Evolutionary conservation across 1,284 basidiomycete species (phyloP), one percentile per base, ranked within the genome.

Genomic region (Leccinum laetum): DNA sequence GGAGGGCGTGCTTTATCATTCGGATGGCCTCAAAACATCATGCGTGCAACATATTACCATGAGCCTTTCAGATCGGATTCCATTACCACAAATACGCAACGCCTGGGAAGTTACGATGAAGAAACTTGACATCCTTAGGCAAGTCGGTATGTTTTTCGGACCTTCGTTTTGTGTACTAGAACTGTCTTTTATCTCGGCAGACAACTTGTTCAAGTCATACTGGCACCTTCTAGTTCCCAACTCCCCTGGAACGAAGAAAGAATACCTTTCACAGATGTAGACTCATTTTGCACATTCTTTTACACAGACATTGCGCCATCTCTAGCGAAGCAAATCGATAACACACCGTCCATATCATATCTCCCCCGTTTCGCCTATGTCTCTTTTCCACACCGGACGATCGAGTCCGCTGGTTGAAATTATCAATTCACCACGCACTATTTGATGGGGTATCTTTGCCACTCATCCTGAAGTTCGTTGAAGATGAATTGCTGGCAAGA

Each of bases 11-110:
- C 71, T 85, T 49, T 81, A 80, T 64, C 78, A 80, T 49, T 82
- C 83, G 9, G 74, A 76, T 26, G 77, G 77, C 24, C 67, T 75
- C 18, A 73, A 75, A 41, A 74, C 77, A 2, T 76, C 83, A 63
- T 84, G 83, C 69, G 80, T 85, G 4, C 83, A 85, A 60, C 83
- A 84, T 70, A 74, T 84, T 56, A 65, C 83, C 6, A 67, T 83
- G 63, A 68, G 69, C 6, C 69, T 78, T 61, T 70, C 75, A 26
- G 61, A 68, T 4, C 68, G 65, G 35, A 66, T 70, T 0, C 73
- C 76, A 13, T 26, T 78, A 2, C 5, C 64, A 9, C 67, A 65
- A 37, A 63, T 83, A 46, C 76, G 69, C 52, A 62, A 66, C 8
- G 78, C 81, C 2, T 84, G 83, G 83, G 66, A 70, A 39, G 65